Evolutionary conservation across 2,329 filamentous ascomycete species (phyloP), one percentile per base, ranked within the genome.

Genomic region (Cordyceps javanica): DNA sequence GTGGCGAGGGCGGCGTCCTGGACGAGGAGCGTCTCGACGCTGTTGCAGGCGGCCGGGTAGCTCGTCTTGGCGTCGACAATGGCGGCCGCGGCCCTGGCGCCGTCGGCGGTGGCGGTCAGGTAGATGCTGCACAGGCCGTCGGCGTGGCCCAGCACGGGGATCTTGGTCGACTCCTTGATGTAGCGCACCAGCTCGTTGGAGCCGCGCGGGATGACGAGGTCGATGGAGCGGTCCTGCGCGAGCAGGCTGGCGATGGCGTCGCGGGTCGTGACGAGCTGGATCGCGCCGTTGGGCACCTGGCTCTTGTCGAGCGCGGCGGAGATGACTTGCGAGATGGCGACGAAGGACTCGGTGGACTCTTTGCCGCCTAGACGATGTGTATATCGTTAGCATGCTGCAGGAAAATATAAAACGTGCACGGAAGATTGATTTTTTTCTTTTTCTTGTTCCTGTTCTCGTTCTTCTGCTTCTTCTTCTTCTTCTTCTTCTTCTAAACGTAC

Each of bases 41-140:
- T 86, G 75, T 99, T 99, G 79, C 94, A 99, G 14, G 93, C 94
- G 38, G 94, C 94, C 1, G 93, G 91, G 69, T 99, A 99, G 72
- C 88, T 89, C 26, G 89, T 91, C 75, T 99, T 99, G 48, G 93
- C 89, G 74, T 99, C 94, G 56, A 96, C 79, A 49, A 97, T 77
- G 56, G 96, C 88, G 61, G 84, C 83, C 21, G 82, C 81, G 13
- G 91, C 90, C 74, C 90, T 87, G 44, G 80, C 75, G 39, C 79
- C 73, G 65, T 95, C 87, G 49, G 90, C 92, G 59, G 91, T 89
- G 11, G 80, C 78, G 66, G 94, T 89, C 53, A 99, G 80, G 72
- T 94, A 99, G 61, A 91, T 85, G 61, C 86, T 83, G 75, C 94
- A 99, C 59, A 97, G 81, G 36, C 94, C 94, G 70, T 99, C 94